Percentiles rank a stretch among this genome's conserved stretches.
Evolutionary conservation across 352 stramenopile species (phyloP).

Genomic region (Phytophthora rubi): DNA sequence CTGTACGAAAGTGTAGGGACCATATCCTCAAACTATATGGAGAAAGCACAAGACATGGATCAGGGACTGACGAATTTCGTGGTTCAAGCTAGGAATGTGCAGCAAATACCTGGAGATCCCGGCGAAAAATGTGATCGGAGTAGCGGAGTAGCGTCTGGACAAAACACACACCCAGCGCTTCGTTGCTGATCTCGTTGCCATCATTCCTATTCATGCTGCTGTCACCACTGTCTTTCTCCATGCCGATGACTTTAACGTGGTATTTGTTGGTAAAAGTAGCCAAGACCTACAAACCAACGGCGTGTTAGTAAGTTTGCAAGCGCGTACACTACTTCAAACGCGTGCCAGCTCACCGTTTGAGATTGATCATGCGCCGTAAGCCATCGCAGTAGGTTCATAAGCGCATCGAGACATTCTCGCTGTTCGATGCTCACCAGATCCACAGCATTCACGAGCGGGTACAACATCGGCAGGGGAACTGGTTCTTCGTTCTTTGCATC

Average conservation of each 20-base stretch:
- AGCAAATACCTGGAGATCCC: constrained; percentile 50
- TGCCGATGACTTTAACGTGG: constrained; percentile 50
- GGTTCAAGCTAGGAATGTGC: background rate
- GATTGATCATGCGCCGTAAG: constrained; percentile 44
- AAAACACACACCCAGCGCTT: constrained; percentile 60
- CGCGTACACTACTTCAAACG: background rate
- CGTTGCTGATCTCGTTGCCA: constrained; percentile 1
- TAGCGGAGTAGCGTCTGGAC: constrained; percentile 61
- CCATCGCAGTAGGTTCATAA: constrained; percentile 62
- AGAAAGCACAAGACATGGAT: constrained; percentile 1
- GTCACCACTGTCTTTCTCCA: constrained; percentile 21
- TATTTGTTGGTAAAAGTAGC: constrained; percentile 46
- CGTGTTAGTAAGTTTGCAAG: constrained; percentile 6
- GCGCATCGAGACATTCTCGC: constrained; percentile 74
- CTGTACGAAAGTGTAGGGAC: constrained; percentile 48
- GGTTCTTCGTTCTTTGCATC: constrained; percentile 17
- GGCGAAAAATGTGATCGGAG: constrained; percentile 76
- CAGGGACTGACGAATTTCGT: background rate
- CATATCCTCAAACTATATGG: constrained; percentile 24
- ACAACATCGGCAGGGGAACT: constrained; percentile 53
- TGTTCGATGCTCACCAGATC: constrained; percentile 73
- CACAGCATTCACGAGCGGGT: constrained; percentile 75
- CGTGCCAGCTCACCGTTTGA: constrained; percentile 39
- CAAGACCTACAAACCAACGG: constrained; percentile 40
- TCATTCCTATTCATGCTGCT: constrained; percentile 4